Conservation (phyloP, 768 basidiomycete species). For the Tricholoma terreum region DNA sequence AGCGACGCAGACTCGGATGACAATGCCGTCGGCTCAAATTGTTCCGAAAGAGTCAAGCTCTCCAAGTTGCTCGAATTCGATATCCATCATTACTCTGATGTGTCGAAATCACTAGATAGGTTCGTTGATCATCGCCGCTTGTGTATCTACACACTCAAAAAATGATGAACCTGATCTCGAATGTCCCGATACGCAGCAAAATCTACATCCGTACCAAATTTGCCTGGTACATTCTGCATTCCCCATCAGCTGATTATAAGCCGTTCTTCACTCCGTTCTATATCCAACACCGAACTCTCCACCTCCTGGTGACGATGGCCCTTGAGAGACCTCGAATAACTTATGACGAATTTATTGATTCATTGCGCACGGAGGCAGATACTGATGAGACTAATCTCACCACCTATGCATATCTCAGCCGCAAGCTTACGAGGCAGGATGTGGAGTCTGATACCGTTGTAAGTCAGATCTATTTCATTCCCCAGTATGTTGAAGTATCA, state of each 20-base stretch:
- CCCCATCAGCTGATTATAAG: slow-evolving; percentile 44
- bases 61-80: slow-evolving; percentile 45
- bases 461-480: slow-evolving; percentile 18
- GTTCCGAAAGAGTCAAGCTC: slow-evolving; percentile 31
- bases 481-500: background rate
- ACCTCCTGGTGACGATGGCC: slow-evolving; percentile 42
- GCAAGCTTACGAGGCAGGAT: slow-evolving; percentile 15
- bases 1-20: slow-evolving; percentile 29
- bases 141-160: background rate
- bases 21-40: slow-evolving; percentile 12
- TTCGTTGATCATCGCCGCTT: slow-evolving; percentile 22
- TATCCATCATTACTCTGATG: slow-evolving; percentile 38
- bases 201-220: slow-evolving; percentile 58
- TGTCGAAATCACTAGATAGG: slow-evolving; percentile 40
- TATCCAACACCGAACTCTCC: slow-evolving; percentile 46
- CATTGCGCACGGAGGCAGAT: slow-evolving; percentile 28
- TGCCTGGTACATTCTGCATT: slow-evolving; percentile 70
- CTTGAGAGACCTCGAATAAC: slow-evolving; percentile 32
- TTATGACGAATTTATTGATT: slow-evolving; percentile 37
- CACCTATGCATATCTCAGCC: background rate
- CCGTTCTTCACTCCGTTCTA: slow-evolving; percentile 47
- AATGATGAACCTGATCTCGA: slow-evolving; percentile 2
- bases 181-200: slow-evolving; percentile 36
- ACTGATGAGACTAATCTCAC: slow-evolving; percentile 19
- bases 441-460: slow-evolving; percentile 47